Evolutionary conservation across 768 basidiomycete genomes (phyloP), one percentile per base, ranked within the genome.

Genomic region (Suillus alpinus): DNA sequence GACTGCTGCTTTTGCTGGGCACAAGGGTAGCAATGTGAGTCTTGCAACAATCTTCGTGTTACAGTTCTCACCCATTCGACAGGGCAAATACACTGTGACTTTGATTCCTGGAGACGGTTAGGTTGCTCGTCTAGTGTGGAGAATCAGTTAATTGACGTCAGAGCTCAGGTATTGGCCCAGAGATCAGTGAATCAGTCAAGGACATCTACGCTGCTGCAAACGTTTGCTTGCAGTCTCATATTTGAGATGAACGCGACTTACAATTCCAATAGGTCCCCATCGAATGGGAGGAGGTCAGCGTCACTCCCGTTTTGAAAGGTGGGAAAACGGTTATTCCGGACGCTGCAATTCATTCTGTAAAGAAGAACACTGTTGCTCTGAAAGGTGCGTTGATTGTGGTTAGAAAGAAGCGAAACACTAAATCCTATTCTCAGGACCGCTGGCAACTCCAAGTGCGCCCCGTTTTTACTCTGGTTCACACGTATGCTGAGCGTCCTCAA

Each of bases 251-350:
- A 20, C n/a, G 62, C 5, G 53, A 23, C 64, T 68, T 53, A 73
- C 31, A 16, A n/a, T 26, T 51, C 13, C 56, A 37, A 37, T 62
- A 96, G 94, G 96, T 97, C 29, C 97, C 97, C 49, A 97, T 99
- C 69, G 84, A 94, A 77, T 99, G 97, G 97, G 97, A 99, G 75
- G 97, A 98, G 78, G 96, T 98, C 75, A 92, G 89, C 72, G 97
- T 99, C 52, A 90, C 93, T 7, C 97, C 97, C 13, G 85, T 96
- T 58, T 79, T 98, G 61, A 94, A 94, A 76, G 89, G 88, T 61
- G 97, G 97, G 55, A 97, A 98, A 82, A 97, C 95, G 53, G 93
- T 93, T 62, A 98, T 99, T 71, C 97, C 97, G 34, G 94, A 97
- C 63, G 76, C 76, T 60, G 95, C 97, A 37, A 94, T 99, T 64